Base-by-base conservation (phyloP, 2,329 filamentous ascomycete genomes). In the Aspergillus sp. region DNA sequence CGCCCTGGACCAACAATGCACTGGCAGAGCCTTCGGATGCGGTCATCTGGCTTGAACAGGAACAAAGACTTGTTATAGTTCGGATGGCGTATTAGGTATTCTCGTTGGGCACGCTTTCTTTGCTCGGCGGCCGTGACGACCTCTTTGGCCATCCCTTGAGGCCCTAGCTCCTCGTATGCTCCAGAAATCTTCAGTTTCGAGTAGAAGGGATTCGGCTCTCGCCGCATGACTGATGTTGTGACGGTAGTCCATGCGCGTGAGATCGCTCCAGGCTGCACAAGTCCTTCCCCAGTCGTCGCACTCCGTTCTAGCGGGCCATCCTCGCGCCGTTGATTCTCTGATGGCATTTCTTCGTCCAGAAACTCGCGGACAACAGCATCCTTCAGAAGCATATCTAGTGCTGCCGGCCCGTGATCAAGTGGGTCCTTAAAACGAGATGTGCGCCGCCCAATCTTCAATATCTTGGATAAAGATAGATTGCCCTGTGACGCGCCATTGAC, bases 321-420 rank as follows among this genome's bases (percentile, higher is more conserved):
- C 46, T 71, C 75, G 60, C 69, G 69, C 46, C 65, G 73, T 66
- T 70, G 72, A 60, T 64, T 67, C 38, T 72, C 65, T 38, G 69
- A 34, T 45, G 67, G 64, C 57, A 72, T 63, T 59, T 84, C 80
- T 64, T 96, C 92, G 69, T 98, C 93, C 4, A 99, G 85, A 64
- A 99, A 99, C 70, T 98, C 95, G 54, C 89, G 89, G 7, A 99
- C 94, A 28, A 99, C 93, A 1, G 93, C 92, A 76, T 98, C 94
- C 74, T 98, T 98, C 50, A 98, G 84, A 53, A 99, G 84, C 93
- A 98, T 97, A 74, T 98, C 95, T 74, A 96, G 91, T 58, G 92
- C 93, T 7, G 92, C 93, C 23, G 91, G 91, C 2, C 93, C 93
- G 73, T 96, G 96, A 73, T 97, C 93, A 17, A 98, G 82, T 2